phyloP scores from a whole-genome alignment of 768 basidiomycete species.

The Pisolithus marmoratus region DNA sequence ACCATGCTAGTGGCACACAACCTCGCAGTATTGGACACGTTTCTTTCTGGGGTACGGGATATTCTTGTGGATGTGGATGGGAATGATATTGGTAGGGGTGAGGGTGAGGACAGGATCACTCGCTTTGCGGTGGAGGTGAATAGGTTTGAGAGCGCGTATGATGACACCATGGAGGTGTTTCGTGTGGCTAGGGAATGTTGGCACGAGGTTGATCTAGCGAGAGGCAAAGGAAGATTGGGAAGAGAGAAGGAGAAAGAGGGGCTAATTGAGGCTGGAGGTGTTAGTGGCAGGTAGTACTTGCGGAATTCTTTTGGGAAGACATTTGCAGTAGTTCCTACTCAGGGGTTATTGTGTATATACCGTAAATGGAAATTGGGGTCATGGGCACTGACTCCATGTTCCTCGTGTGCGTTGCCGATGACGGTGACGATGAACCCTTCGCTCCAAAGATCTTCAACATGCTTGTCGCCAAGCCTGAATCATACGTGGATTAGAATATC shows the following conservation, averaged over 20 bases:
- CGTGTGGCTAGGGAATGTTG: conserved; percentile 50
- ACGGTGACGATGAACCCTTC: not conserved
- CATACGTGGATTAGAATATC: not conserved
- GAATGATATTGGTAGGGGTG: not conserved
- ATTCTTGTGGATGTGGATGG: conserved; percentile 13
- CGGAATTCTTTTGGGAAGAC: not conserved
- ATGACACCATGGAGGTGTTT: conserved; percentile 41
- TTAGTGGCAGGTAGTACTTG: not conserved
- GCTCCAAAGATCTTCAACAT: not conserved
- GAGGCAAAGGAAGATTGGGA: conserved; percentile 71
- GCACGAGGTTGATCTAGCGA: conserved; percentile 59
- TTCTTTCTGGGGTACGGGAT: conserved; percentile 55
- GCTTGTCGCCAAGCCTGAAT: not conserved
- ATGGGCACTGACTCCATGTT: too few relatives aligned
- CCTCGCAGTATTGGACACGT: conserved; percentile 55
- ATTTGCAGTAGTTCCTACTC: not conserved
- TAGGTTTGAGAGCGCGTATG: conserved; percentile 47
- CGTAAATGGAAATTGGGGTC: not conserved
- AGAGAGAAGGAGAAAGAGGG: conserved; percentile 50
- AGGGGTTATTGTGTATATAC: not conserved
- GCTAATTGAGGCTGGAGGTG: not conserved
- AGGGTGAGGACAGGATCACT: not conserved
- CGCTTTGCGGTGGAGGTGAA: conserved; percentile 42
- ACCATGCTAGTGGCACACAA: conserved; percentile 74
- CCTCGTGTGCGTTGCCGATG: too few relatives aligned